A percentile compares a stretch with the other conserved stretches of the same genome.
Evolutionary conservation across 202 grass and related monocot species (phyloP).

Genomic region (Thinopyrum obtusiflorum): DNA sequence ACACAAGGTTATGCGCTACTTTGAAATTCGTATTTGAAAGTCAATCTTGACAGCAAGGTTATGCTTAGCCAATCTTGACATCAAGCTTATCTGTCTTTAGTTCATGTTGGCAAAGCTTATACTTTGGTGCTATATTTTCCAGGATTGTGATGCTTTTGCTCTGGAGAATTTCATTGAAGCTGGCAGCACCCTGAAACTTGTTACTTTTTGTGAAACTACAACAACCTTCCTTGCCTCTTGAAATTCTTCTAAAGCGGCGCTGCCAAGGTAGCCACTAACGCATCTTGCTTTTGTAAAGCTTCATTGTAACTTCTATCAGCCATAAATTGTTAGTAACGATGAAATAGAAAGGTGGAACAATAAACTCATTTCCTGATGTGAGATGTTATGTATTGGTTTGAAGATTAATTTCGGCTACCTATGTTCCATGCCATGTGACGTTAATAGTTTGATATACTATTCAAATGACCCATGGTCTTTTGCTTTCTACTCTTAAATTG

Average conservation of each 20-base stretch:
- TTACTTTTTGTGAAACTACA: slow-evolving; percentile 63
- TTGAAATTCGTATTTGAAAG: not conserved
- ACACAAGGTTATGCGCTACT: too few species aligned
- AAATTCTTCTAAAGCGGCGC: slow-evolving; percentile 65
- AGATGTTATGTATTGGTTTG: too few species aligned
- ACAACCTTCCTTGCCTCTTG: slow-evolving; percentile 56
- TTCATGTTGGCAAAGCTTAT: not conserved
- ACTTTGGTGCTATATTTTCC: slow-evolving; percentile 9
- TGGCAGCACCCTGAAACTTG: slow-evolving; percentile 52
- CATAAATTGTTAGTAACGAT: too few species aligned
- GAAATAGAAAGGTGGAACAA: too few species aligned
- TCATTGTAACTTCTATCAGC: too few species aligned
- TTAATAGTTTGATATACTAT: too few species aligned
- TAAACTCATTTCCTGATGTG: too few species aligned
- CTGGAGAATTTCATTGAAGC: slow-evolving; percentile 71
- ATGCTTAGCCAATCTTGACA: too few species aligned
- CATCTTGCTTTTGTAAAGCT: not conserved
- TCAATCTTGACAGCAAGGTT: not conserved
- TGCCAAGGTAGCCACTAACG: slow-evolving; percentile 48
- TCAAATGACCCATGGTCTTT: too few species aligned
- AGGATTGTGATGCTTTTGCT: slow-evolving; percentile 62
- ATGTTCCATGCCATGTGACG: too few species aligned
- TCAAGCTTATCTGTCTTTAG: not conserved
- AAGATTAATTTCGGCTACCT: too few species aligned
- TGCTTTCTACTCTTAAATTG: too few species aligned